Base-by-base conservation (phyloP, 1,284 basidiomycete genomes). In the Malassezia furfur region DNA sequence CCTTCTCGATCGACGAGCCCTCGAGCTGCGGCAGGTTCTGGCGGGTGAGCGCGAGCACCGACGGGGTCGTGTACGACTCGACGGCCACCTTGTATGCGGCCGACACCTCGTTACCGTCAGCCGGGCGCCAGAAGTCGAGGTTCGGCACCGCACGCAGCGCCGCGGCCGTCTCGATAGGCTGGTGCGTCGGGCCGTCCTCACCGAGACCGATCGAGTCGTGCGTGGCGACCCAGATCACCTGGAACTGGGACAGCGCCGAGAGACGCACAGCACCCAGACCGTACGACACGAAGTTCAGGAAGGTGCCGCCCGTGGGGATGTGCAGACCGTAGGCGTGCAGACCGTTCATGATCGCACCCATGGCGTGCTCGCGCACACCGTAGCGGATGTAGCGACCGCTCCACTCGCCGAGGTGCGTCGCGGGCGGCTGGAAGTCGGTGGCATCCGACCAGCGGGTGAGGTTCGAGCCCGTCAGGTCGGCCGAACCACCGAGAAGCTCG, bases 281-380 rank as follows among this genome's bases (percentile, higher is more conserved):
- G 59, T 93, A 94, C 7, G 88, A 90, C 48, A 91, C 87, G 75
- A 94, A 94, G 83, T 91, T 93, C 83, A 72, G 63, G 69, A 77
- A 76, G 40, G 73, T 76, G 45, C 70, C 72, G 45, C 63, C 51
- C 31, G 63, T 63, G 88, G 77, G 84, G 90, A 93, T 51, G 89
- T 91, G 62, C 84, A 88, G 63, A 85, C 83, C 78, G 77, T 91
- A 93, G 15, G 88, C 89, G 64, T 80, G 77, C 61, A 93, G 76
- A 77, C 89, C 89, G 77, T 93, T 93, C 70, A 85, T 88, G 74
- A 94, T 89, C 61, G 91, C 91, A 71, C 86, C 88, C 91, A 96
- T 96, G 69, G 81, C 91, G 77, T 96, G 91, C 78, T 96, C 91
- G 78, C 91, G 88, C 57, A 96, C 90, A 84, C 91, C 91, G 78